Base-by-base conservation (phyloP, 1,284 basidiomycete genomes). In the Cutaneotrichosporon sp. region DNA sequence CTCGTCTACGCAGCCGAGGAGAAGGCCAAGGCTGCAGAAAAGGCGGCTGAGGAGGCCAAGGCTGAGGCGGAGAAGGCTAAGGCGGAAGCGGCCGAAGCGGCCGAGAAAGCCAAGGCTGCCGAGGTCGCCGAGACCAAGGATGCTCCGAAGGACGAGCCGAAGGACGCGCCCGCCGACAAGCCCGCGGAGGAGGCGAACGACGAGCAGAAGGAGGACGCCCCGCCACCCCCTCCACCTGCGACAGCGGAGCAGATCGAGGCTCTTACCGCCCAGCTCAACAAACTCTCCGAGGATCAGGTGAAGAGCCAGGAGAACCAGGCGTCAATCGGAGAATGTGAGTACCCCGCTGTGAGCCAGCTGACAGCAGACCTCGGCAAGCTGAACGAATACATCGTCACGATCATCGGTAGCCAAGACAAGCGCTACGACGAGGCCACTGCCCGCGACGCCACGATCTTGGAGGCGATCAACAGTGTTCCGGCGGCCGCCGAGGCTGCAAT, bases 401-500 rank as follows among this genome's bases (percentile, higher is more conserved):
- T 42, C 38, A n/a, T 42, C 18, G 2, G 3, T 16, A 42, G n/a
- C 18, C 38, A 42, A 9, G 8, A 18, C 16, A n/a, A 8, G 38
- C 38, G 38, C 18, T 42, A 42, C 4, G 38, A 42, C 18, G 38
- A 42, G 38, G 8, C n/a, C 16, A 8, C 18, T 16, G 4, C 16
- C 8, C 38, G 38, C 38, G 38, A 42, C 38, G 16, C 38, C 6
- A n/a, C 16, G 47, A 85, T 83, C 56, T 81, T 86, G 16, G 84
- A 88, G 49, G 82, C 84, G 2, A 81, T 92, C 29, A 29, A 29
- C 9, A 9, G 29, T 9, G 29, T 29, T 4, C 9, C 29, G 29
- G 29, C 29, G 5, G 29, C 29, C 5, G 5, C 4, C 8, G 80
- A 84, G 24, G 33, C 82, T 5, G 75, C 89, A 59, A 83, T 92